Conservation (phyloP, 225 moss, liverwort and hornwort species). For the Pleurozium schreberi region DNA sequence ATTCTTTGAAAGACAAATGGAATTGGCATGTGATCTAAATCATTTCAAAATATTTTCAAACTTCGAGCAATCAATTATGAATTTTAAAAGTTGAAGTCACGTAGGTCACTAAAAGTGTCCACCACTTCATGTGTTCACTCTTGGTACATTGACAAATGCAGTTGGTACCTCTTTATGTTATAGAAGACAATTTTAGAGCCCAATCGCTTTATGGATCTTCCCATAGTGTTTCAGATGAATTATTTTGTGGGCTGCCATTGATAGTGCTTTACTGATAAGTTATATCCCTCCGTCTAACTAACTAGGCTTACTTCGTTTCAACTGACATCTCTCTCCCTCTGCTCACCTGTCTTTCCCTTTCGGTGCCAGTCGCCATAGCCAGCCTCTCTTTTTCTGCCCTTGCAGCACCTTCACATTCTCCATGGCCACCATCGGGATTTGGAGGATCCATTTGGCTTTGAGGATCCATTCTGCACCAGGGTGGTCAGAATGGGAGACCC, state of each 20-base stretch:
- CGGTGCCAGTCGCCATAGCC: background rate
- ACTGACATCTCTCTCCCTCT: background rate
- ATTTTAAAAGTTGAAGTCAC: background rate
- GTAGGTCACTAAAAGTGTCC: rapidly evolving
- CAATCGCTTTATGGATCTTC: too few relatives aligned
- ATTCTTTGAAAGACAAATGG: background rate
- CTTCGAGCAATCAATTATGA: background rate
- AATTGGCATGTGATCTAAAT: background rate
- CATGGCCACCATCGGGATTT: background rate
- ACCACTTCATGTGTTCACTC: rapidly evolving
- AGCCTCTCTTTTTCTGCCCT: background rate
- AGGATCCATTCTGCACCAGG: background rate
- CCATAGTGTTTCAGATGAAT: background rate
- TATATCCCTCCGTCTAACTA: background rate
- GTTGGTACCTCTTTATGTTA: background rate
- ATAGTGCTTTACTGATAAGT: background rate
- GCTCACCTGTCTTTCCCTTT: background rate
- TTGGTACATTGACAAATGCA: background rate
- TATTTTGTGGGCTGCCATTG: background rate
- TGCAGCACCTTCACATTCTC: background rate
- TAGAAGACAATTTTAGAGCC: background rate
- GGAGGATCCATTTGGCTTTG: background rate
- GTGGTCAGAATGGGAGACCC: background rate
- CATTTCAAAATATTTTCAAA: rapidly evolving
- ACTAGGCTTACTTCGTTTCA: background rate